phyloP scores from a whole-genome alignment of 1,284 basidiomycete genomes.

The Malassezia arunalokei region DNA sequence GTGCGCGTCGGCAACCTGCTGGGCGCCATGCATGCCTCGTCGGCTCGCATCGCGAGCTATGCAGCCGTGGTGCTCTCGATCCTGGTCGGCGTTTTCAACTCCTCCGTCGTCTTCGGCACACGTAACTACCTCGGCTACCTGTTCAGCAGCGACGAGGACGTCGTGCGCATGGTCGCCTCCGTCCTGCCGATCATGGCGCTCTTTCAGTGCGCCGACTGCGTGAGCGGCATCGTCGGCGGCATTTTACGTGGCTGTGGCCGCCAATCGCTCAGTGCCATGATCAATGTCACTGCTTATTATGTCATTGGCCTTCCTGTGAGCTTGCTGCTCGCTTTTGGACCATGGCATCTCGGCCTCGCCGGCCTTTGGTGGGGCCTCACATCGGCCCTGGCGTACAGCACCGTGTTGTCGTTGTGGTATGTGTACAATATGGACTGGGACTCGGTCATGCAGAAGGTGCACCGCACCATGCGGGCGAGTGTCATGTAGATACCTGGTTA shows the following conservation, averaged over 20 bases:
- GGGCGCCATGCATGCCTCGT: constrained; percentile 42
- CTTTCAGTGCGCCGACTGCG: constrained; percentile 59
- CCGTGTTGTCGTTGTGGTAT: constrained; percentile 17
- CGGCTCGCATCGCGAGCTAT: constrained; percentile 39
- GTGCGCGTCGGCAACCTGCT: constrained; percentile 59
- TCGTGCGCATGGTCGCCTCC: constrained; percentile 57
- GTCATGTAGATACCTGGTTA: background rate
- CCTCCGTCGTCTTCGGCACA: constrained; percentile 61
- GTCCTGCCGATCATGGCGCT: constrained; percentile 62
- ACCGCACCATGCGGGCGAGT: constrained; percentile 4
- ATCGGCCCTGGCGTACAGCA: constrained; percentile 48
- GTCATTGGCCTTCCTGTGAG: constrained; percentile 49
- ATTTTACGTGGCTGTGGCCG: constrained; percentile 67
- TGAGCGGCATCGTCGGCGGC: constrained; percentile 59
- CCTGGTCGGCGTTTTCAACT: constrained; percentile 45
- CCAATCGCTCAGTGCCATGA: constrained; percentile 49
- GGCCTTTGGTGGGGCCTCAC: constrained; percentile 51
- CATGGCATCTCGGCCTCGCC: constrained; percentile 37
- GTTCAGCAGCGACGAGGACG: constrained; percentile 71
- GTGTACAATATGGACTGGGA: constrained; percentile 11
- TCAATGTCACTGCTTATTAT: constrained; percentile 51
- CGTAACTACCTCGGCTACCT: constrained; percentile 63
- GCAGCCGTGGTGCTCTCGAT: constrained; percentile 31
- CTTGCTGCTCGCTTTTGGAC: constrained; percentile 49
- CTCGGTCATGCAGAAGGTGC: constrained; percentile 5